Percentiles rank a stretch among this genome's conserved stretches.
These are phyloP conservation scores for Hanseniaspora singularis DNA, from an alignment of 805 yeast genomes.

Conservation along the genomic window DNA sequence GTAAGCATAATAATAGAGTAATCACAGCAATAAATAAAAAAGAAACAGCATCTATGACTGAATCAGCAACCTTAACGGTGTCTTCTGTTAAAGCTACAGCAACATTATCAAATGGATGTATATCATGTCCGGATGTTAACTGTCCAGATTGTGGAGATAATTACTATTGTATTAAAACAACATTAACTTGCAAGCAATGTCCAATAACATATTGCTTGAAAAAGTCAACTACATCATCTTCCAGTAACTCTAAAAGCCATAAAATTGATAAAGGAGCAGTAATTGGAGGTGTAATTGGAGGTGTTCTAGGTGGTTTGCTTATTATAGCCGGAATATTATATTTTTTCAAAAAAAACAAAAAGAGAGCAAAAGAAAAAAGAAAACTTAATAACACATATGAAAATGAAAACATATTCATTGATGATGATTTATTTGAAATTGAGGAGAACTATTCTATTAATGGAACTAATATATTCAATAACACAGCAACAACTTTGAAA, in stretches of 20 bases:
- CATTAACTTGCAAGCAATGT: constrained; percentile 47
- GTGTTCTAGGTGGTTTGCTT: constrained; percentile 36
- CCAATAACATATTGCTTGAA: constrained; percentile 42
- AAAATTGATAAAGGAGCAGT: constrained; percentile 40
- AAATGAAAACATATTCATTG: constrained; percentile 14
- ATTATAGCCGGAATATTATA: constrained; percentile 30
- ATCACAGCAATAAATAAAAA: too few species aligned
- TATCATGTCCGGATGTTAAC: constrained; percentile 32
- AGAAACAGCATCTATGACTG: not conserved
- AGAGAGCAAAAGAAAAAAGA: constrained; percentile 29
- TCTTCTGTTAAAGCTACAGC: constrained; percentile 11
- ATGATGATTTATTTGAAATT: constrained; percentile 20
- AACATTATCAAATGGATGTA: constrained; percentile 30
- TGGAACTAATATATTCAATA: not conserved
- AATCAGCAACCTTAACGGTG: not conserved
- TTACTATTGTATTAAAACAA: constrained; percentile 44
- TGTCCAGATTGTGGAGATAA: constrained; percentile 47
- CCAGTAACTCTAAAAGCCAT: constrained; percentile 18
- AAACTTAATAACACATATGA: constrained; percentile 25
- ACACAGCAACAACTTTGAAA: constrained; percentile 5
- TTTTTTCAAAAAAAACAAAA: constrained; percentile 35
- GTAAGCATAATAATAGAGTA: too few species aligned
- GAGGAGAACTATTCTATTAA: not conserved
- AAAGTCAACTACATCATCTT: constrained; percentile 16
- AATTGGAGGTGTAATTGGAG: constrained; percentile 65